Percentiles rank a stretch among this genome's conserved stretches.
These are phyloP conservation scores for Sporisorium sorghi DNA, from an alignment of 1,284 basidiomycete species.

Conservation along the genomic window DNA sequence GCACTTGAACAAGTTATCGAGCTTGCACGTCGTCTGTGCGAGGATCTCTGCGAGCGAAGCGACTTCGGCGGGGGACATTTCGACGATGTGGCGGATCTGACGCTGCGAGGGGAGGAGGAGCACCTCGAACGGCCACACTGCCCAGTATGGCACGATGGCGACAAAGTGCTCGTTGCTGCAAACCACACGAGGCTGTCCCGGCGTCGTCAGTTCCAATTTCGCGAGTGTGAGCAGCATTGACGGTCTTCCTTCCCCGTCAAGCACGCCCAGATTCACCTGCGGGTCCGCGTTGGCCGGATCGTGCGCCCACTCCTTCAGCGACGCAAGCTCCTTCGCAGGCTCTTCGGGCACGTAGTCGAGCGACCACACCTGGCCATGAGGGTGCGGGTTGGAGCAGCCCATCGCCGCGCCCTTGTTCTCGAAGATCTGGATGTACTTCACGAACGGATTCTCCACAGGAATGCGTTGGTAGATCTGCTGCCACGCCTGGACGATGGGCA, in stretches of 20 bases:
- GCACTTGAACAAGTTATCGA: conserved; percentile 71
- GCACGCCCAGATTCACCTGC: conserved; percentile 69
- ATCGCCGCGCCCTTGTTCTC: conserved; percentile 95
- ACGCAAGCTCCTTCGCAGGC: conserved; percentile 56
- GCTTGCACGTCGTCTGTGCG: conserved; percentile 62
- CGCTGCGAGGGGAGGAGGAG: conserved; percentile 70
- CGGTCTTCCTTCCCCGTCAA: conserved; percentile 76
- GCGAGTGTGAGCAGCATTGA: conserved; percentile 89
- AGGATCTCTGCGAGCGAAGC: conserved; percentile 71
- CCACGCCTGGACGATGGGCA: conserved; percentile 82
- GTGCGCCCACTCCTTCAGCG: conserved; percentile 52
- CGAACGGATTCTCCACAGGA: conserved; percentile 62
- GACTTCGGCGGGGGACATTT: conserved; percentile 53
- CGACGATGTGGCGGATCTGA: conserved; percentile 54
- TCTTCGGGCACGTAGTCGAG: conserved; percentile 66
- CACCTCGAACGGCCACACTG: conserved; percentile 92
- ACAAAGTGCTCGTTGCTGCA: conserved; percentile 81
- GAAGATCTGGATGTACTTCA: conserved; percentile 70
- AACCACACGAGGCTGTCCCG: conserved; percentile 76
- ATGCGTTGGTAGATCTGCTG: conserved; percentile 63
- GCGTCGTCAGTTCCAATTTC: conserved; percentile 76
- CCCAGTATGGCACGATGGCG: conserved; percentile 94
- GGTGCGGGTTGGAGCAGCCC: conserved; percentile 96
- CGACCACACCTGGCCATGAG: conserved; percentile 93
- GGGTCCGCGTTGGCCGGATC: conserved; percentile 37